These are phyloP conservation scores for Neopestalotiopsis sp. DNA, from an alignment of 2,329 filamentous ascomycete species.

Conservation along the genomic window DNA sequence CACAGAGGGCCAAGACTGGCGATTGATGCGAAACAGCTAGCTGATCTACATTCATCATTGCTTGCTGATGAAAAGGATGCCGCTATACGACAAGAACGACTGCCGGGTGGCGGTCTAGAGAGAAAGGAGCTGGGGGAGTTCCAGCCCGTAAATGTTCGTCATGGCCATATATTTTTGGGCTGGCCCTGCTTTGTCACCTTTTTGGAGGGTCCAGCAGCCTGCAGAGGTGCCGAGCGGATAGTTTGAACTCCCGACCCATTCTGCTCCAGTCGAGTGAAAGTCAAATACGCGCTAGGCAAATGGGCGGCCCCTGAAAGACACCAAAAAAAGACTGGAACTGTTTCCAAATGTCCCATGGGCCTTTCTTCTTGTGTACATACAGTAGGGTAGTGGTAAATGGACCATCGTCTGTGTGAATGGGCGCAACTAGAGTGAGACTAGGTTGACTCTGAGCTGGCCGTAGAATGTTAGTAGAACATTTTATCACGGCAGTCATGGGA, in stretches of 20 bases:
- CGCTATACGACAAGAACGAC: neutral
- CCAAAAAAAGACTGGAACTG: slow-evolving; percentile 15
- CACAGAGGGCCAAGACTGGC: neutral
- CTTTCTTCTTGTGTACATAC: neutral
- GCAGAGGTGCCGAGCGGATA: slow-evolving; percentile 14
- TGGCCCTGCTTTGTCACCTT: neutral
- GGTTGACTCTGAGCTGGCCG: neutral
- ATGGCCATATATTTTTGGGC: neutral
- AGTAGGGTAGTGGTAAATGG: neutral
- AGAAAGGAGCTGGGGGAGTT: neutral
- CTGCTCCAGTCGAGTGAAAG: slow-evolving; percentile 1
- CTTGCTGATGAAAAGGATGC: neutral
- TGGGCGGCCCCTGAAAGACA: slow-evolving; percentile 10
- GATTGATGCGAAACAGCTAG: neutral
- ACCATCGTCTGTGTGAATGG: neutral
- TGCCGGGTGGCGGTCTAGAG: slow-evolving; percentile 14
- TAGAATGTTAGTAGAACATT: slow-evolving; percentile 1
- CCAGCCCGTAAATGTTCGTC: neutral
- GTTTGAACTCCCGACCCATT: slow-evolving; percentile 16
- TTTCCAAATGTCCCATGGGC: slow-evolving; percentile 1
- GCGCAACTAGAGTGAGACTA: slow-evolving; percentile 1
- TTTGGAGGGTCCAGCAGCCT: neutral
- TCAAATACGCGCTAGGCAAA: slow-evolving; percentile 10
- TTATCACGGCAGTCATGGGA: slow-evolving; percentile 1
- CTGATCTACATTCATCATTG: slow-evolving; percentile 1